phyloP scores from a whole-genome alignment of 1,284 basidiomycete species.

The Pterulicium gracile region DNA sequence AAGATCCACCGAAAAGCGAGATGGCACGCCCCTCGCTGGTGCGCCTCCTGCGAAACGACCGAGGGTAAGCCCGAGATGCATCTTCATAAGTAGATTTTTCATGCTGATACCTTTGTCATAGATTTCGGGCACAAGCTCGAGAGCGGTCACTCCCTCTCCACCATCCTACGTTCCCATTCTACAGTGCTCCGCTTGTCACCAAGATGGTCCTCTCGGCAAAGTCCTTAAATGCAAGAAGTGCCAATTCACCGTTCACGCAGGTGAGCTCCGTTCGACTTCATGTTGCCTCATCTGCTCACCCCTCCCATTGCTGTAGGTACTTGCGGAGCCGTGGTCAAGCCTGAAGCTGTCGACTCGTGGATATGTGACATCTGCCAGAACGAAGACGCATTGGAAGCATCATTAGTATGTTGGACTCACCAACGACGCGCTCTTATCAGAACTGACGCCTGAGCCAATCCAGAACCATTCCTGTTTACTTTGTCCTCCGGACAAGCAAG shows the following conservation, averaged over 20 bases:
- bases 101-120: constrained; percentile 14
- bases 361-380: constrained; percentile 80
- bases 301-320: constrained; percentile 27
- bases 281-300: constrained; percentile 8
- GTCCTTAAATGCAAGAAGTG: constrained; percentile 77
- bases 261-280: constrained; percentile 22
- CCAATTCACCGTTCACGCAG: constrained; percentile 65
- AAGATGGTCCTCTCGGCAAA: constrained; percentile 60
- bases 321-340: constrained; percentile 60
- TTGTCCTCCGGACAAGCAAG: constrained; percentile 49
- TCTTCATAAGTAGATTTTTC: constrained; percentile 9
- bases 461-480: constrained; percentile 68
- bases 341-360: constrained; percentile 60
- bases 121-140: constrained; percentile 38
- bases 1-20: constrained; percentile 54
- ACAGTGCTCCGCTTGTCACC: constrained; percentile 67
- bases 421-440: background rate
- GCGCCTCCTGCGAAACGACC: constrained; percentile 47
- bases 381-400: constrained; percentile 65
- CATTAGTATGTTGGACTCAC: constrained; percentile 40
- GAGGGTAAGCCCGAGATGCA: constrained; percentile 36
- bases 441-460: background rate
- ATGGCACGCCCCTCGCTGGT: constrained; percentile 62
- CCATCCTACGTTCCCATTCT: constrained; percentile 43
- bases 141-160: constrained; percentile 44